Base-by-base conservation (phyloP, 805 yeast species). In the Yamadazyma paraphyllophila region DNA sequence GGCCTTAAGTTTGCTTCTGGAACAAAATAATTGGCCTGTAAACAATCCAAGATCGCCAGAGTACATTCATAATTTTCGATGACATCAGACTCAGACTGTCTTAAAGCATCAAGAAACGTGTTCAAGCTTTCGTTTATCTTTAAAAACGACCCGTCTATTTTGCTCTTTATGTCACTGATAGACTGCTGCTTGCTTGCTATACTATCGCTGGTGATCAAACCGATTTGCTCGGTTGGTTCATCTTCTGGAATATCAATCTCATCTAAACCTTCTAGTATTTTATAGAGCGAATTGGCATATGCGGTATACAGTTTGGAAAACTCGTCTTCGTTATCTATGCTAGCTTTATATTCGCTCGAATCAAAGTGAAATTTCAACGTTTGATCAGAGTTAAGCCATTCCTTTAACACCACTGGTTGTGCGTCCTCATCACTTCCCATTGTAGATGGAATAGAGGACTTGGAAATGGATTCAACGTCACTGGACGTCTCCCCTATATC, bases 41-140 rank as follows among this genome's bases (percentile, higher is more conserved):
- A 57, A 53, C 89, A 77, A 48, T 80, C 82, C 38, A 85, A 56
- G 7, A 85, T 76, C 47, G 74, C 71, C 27, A 76, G 57, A 26
- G 73, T 67, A 44, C 78, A 81, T 41, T 76, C 53, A 60, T 65
- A 44, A 50, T 59, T 43, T 49, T 51, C 52, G 38, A 49, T 24
- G 11, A 66, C 63, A 10, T 65, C 63, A 12, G 56, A 56, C 20
- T 60, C 69, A 10, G 61, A 44, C 2, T 52, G 43, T 2, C 58
- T 57, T 7, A 74, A 60, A 8, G 29, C 35, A 9, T 31, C 37
- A 12, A 48, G 30, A 44, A 74, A 57, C 11, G 44, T 43, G 16
- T 57, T 48, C 20, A 74, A 58, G 26, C 61, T 50, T 32, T 61
- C 70, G 17, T 68, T 51, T 2, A 69, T 43, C 25, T 51, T 48